A percentile compares a stretch with the other conserved stretches of the same genome.
phyloP scores from a whole-genome alignment of 768 basidiomycete genomes.

The Daedaleopsis nitida region DNA sequence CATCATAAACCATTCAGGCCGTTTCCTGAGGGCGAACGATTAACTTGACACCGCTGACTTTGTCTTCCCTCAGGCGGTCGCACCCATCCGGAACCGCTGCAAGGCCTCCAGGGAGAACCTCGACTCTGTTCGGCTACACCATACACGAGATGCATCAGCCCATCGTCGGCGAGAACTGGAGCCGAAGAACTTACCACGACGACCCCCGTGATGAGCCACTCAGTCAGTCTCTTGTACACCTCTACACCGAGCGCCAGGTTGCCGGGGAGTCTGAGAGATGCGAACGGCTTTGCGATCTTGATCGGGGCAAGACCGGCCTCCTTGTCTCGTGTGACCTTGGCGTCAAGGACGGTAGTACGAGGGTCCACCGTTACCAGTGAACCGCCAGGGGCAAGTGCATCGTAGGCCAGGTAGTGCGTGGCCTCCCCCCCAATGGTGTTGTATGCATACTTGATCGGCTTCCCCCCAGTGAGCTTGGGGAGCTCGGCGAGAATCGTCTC shows the following conservation, averaged over 20 bases:
- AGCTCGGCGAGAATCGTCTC: conserved; percentile 7
- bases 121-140: conserved; percentile 44
- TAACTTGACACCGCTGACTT: conserved; percentile 47
- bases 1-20: too few species aligned
- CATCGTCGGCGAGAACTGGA: not conserved
- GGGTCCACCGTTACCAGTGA: conserved; percentile 5
- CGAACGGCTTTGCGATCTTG: conserved; percentile 8
- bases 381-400: conserved; percentile 21
- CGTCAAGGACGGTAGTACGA: conserved; percentile 7
- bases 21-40: conserved; percentile 45
- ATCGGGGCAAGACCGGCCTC: conserved; percentile 12
- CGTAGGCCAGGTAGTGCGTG: conserved; percentile 20
- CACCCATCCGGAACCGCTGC: conserved; percentile 40
- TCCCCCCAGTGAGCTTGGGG: conserved; percentile 8
- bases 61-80: conserved; percentile 34
- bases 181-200: not conserved
- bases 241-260: conserved; percentile 8
- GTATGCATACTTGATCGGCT: conserved; percentile 22
- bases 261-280: not conserved
- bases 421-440: conserved; percentile 21
- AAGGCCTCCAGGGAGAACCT: conserved; percentile 45
- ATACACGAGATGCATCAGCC: conserved; percentile 6
- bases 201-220: conserved; percentile 1
- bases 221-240: conserved; percentile 17
- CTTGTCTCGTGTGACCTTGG: conserved; percentile 1